These are phyloP conservation scores for Solanum sejunctum DNA, from an alignment of 257 asterid species.

Conservation along the genomic window DNA sequence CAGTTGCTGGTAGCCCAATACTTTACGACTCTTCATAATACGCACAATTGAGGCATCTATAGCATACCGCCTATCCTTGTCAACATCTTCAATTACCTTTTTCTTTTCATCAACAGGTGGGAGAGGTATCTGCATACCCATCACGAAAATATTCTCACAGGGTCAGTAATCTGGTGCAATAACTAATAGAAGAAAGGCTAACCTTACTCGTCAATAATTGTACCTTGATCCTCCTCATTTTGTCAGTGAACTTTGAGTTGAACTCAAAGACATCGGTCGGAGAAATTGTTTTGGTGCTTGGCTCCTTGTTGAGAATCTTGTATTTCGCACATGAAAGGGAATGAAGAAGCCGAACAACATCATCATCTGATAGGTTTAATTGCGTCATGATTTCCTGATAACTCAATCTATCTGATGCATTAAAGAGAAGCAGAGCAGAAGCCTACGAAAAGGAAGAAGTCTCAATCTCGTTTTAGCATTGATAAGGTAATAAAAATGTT, in stretches of 20 bases:
- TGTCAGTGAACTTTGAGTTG: conserved; percentile 86
- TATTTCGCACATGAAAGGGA: conserved; percentile 98
- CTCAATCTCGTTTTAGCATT: not conserved
- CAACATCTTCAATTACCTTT: conserved; percentile 96
- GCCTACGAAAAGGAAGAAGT: conserved; percentile 37
- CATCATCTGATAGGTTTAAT: conserved; percentile 83
- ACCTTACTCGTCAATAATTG: not conserved
- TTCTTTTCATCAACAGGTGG: conserved; percentile 99
- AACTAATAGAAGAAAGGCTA: not conserved
- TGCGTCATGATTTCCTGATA: conserved; percentile 87
- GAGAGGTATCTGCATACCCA: conserved; percentile 64
- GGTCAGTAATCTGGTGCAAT: not conserved
- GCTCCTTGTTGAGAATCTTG: conserved; percentile 85
- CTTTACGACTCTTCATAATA: conserved; percentile 95
- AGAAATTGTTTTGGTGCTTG: conserved; percentile 71
- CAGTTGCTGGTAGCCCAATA: conserved; percentile 88
- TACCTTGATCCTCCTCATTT: conserved; percentile 97
- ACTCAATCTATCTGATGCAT: conserved; percentile 76
- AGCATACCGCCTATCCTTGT: conserved; percentile 92
- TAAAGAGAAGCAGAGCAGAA: conserved; percentile 75
- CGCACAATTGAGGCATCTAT: conserved; percentile 98
- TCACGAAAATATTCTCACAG: not conserved
- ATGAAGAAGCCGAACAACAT: conserved; percentile 86
- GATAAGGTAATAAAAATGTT: not conserved
- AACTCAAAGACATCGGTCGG: conserved; percentile 79